These are phyloP conservation scores for Andrographis paniculata DNA, from an alignment of 305 asterid species.

Conservation along the genomic window DNA sequence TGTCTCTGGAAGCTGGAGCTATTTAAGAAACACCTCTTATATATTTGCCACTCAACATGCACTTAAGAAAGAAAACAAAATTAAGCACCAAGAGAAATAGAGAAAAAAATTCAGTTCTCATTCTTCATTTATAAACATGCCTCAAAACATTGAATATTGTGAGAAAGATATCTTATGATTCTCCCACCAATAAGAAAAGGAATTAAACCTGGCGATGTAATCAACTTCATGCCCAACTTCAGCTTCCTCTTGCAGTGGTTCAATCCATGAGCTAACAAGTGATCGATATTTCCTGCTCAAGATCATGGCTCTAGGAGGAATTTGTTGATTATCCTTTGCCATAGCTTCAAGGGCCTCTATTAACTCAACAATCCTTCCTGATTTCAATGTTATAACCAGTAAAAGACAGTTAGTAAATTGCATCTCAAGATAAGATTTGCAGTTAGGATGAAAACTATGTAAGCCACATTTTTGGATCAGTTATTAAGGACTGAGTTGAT, in stretches of 20 bases:
- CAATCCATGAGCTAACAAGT: constrained; percentile 99
- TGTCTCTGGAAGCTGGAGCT: background rate
- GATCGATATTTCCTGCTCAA: constrained; percentile 88
- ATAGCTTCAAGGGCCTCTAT: constrained; percentile 86
- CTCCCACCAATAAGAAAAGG: constrained; percentile 4
- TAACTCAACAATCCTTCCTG: constrained; percentile 87
- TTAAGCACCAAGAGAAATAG: background rate
- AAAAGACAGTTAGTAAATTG: constrained; percentile 4
- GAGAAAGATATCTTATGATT: constrained; percentile 15
- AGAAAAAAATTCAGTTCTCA: background rate
- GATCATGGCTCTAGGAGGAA: constrained; percentile 95
- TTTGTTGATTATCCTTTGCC: constrained; percentile 73
- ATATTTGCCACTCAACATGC: background rate
- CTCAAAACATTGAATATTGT: background rate
- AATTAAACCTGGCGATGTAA: constrained; percentile 73
- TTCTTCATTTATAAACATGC: constrained; percentile 9
- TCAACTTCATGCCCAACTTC: constrained; percentile 96
- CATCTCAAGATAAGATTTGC: constrained; percentile 14
- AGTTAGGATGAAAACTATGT: constrained; percentile 6
- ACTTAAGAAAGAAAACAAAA: background rate
- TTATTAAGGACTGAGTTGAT: constrained; percentile 13
- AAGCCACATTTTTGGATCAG: constrained; percentile 14
- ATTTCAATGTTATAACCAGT: constrained; percentile 13
- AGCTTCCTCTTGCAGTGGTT: constrained; percentile 98
- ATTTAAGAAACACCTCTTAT: background rate